phyloP scores from a whole-genome alignment of 257 asterid genomes.

The Verbascum thapsus region DNA sequence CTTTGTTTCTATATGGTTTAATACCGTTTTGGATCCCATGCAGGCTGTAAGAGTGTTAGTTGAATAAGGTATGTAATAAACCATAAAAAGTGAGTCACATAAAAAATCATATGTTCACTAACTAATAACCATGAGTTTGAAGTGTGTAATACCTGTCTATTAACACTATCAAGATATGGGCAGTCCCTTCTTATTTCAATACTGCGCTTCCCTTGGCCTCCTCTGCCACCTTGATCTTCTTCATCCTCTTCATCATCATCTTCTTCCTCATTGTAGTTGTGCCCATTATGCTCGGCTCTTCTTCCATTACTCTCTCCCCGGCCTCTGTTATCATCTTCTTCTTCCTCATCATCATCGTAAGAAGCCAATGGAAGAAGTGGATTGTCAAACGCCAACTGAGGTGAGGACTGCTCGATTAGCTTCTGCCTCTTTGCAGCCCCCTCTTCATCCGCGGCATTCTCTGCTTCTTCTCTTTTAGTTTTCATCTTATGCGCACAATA shows the following conservation, averaged over 20 bases:
- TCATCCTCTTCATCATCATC: conserved; percentile 55
- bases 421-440: conserved; percentile 59
- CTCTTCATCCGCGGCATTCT: conserved; percentile 38
- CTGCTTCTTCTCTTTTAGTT: conserved; percentile 52
- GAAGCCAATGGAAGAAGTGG: conserved; percentile 82
- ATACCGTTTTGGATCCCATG: too few relatives aligned
- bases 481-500: conserved; percentile 37
- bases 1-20: background rate
- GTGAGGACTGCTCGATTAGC: conserved; percentile 38
- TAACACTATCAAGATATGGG: conserved; percentile 94
- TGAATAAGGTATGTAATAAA: too few relatives aligned
- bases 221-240: conserved; percentile 30
- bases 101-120: conserved; percentile 1
- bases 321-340: conserved; percentile 37
- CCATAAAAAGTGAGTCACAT: conserved; percentile 5
- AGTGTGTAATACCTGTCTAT: conserved; percentile 75
- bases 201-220: conserved; percentile 42
- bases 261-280: conserved; percentile 29
- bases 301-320: conserved; percentile 30
- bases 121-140: conserved; percentile 17
- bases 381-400: conserved; percentile 54
- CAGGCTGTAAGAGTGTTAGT: too few relatives aligned
- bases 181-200: conserved; percentile 90
- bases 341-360: conserved; percentile 74
- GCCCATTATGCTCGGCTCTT: conserved; percentile 36